These are phyloP conservation scores for Rubroboletus pulcherrimus DNA, from an alignment of 768 basidiomycete species.

Conservation along the genomic window DNA sequence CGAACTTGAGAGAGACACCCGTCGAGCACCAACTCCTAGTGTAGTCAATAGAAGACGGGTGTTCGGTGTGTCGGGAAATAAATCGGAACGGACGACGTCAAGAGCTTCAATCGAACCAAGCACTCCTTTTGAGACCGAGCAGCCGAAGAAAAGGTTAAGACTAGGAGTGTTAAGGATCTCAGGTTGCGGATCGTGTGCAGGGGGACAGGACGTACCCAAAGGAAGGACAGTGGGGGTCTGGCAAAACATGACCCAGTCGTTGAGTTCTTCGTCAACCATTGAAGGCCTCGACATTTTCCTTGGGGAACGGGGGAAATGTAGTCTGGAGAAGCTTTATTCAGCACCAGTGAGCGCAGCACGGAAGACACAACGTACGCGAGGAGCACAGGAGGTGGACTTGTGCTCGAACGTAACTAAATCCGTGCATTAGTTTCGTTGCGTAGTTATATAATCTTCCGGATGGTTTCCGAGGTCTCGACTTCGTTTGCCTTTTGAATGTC, in stretches of 20 bases:
- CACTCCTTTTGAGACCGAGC: neutral
- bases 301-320: neutral
- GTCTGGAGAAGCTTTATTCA: neutral
- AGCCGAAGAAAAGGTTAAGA: constrained; percentile 2
- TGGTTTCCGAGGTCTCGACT: neutral
- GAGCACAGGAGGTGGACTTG: neutral
- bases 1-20: neutral
- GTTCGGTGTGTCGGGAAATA: neutral
- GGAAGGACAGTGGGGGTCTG: neutral
- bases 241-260: neutral
- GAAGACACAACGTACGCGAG: neutral
- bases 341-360: neutral
- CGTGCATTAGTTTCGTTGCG: neutral
- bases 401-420: neutral
- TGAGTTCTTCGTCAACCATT: neutral
- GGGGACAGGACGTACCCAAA: neutral
- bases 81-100: neutral
- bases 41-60: neutral
- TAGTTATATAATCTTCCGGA: neutral
- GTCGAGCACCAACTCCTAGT: neutral
- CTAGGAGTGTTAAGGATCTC: neutral
- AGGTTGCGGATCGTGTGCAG: neutral
- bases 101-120: neutral
- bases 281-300: neutral
- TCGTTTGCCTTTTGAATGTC: neutral